Conservation (phyloP, 2,329 filamentous ascomycete species). For the Fusarium tanahbumbuense region DNA sequence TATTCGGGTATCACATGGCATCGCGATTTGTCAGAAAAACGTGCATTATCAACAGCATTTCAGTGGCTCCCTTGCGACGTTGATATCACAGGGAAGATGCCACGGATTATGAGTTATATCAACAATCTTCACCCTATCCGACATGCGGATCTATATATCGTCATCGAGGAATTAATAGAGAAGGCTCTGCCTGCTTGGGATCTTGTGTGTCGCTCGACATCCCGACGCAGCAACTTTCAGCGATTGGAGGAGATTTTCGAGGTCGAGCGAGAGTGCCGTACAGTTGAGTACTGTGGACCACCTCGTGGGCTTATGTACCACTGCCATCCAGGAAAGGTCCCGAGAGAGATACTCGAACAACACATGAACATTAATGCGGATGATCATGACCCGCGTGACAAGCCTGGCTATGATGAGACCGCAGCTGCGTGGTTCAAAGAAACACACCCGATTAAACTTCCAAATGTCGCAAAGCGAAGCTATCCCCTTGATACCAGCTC, state of each 20-base stretch:
- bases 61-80: constrained; percentile 14
- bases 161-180: constrained; percentile 1
- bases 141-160: not conserved
- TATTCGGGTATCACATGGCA: too few relatives aligned
- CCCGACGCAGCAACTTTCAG: not conserved
- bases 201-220: not conserved
- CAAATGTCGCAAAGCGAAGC: too few relatives aligned
- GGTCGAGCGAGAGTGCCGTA: not conserved
- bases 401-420: not conserved
- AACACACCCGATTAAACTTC: not conserved
- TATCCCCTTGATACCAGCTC: not conserved
- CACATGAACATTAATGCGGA: not conserved
- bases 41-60: constrained; percentile 1
- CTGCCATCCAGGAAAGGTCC: not conserved
- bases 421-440: not conserved
- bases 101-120: constrained; percentile 6
- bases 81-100: not conserved
- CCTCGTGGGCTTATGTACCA: not conserved
- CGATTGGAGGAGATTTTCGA: not conserved
- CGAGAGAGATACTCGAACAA: not conserved
- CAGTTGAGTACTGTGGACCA: rapidly evolving
- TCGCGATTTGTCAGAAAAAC: not conserved
- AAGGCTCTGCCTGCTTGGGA: constrained; percentile 7
- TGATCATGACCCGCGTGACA: not conserved
- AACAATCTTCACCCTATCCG: constrained; percentile 13